Percentiles rank a stretch among this genome's conserved stretches.
These are phyloP conservation scores for Stromatinia cepivora DNA, from an alignment of 2,329 filamentous ascomycete species.

Conservation along the genomic window DNA sequence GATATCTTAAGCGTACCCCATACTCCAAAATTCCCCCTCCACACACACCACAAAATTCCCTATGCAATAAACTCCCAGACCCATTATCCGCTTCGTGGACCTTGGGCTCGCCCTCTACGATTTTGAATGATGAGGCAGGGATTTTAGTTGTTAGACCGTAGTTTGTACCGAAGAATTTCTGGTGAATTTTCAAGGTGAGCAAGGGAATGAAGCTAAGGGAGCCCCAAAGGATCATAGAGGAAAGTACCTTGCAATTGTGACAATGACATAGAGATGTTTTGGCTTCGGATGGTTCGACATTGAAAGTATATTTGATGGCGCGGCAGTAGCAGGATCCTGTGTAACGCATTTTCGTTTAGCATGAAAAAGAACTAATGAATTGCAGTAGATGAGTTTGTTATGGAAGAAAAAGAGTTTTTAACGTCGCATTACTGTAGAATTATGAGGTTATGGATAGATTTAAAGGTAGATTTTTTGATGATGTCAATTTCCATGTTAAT, in stretches of 20 bases:
- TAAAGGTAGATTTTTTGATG: too few relatives aligned
- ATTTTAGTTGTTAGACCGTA: conserved; percentile 55
- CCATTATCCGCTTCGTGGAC: conserved; percentile 53
- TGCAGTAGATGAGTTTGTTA: neutral
- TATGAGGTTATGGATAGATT: too few relatives aligned
- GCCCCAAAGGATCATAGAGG: conserved; percentile 16
- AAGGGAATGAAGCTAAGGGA: neutral
- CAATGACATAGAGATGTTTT: conserved; percentile 56
- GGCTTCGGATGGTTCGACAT: conserved; percentile 49
- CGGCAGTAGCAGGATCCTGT: conserved; percentile 51
- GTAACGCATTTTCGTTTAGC: conserved; percentile 19
- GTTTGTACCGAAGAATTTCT: conserved; percentile 53
- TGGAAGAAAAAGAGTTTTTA: neutral
- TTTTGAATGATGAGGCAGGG: conserved; percentile 46
- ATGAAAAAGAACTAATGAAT: neutral
- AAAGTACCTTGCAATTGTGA: conserved; percentile 49
- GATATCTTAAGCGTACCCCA: conserved; percentile 43
- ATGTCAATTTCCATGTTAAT: too few relatives aligned
- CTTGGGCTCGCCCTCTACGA: conserved; percentile 45
- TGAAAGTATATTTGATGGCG: conserved; percentile 49
- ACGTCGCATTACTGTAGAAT: neutral
- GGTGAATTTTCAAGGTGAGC: neutral
- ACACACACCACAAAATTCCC: conserved; percentile 55
- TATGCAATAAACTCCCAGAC: conserved; percentile 47
- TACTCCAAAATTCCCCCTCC: conserved; percentile 54